Base-by-base conservation (phyloP, 345 rosid genomes). In the Salix viminalis region DNA sequence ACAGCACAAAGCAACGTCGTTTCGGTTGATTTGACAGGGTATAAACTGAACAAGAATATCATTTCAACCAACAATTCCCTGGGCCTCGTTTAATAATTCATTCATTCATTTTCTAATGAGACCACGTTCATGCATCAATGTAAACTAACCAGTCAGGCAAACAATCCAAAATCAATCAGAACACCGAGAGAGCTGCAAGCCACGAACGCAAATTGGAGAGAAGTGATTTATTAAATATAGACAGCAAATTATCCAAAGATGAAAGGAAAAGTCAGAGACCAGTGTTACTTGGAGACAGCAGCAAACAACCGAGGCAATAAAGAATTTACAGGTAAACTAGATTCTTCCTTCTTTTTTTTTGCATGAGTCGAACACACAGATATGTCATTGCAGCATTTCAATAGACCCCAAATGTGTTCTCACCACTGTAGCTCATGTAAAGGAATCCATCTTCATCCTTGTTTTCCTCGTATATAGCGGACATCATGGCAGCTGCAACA, bases 361-460 rank as follows among this genome's bases (percentile, higher is more conserved):
- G 76, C 32, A 8, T 26, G 64, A 26, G 68, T 36, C 68, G 74
- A 65, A 79, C 76, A 81, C 85, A 80, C 18, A 8, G 32, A 36
- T 7, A 37, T 26, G 58, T 44, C 26, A 62, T 67, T 65, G 56
- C 79, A 67, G 72, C 30, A 15, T 74, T 79, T 90, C 82, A 81
- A 56, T 74, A 39, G 65, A 67, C 65, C 67, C 99, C 99, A 65
- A 96, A 95, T 44, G 99, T 95, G 89, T 91, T 95, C 87, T 95
- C 99, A 7, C 99, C 96, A 3, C 99, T 95, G 94, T 93, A 95
- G 46, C 92, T 93, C 99, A 93, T 95, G 88, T 95, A 95, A 65
- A 95, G 93, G 84, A 95, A 95, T 32, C 99, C 97, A 79, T 95
- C 99, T 84, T 91, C 98, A 71, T 95, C 99, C 85, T 90, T 93